These are phyloP conservation scores for Colletotrichum aenigma DNA, from an alignment of 2,329 filamentous ascomycete genomes.

Conservation along the genomic window DNA sequence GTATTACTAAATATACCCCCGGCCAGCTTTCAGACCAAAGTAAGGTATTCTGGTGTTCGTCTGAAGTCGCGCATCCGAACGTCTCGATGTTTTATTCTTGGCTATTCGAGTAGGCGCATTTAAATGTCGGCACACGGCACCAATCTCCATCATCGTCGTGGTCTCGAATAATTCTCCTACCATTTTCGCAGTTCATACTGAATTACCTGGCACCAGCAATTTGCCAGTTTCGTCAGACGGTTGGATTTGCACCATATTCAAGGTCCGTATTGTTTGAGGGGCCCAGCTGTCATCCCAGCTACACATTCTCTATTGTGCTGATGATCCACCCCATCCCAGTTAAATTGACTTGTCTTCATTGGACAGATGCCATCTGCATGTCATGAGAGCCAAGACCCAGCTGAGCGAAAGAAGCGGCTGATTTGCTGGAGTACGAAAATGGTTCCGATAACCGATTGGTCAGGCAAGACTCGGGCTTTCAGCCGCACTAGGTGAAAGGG, in stretches of 20 bases:
- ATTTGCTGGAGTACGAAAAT: neutral
- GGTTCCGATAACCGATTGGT: neutral
- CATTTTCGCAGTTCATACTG: neutral
- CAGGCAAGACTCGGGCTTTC: neutral
- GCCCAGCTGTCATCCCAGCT: neutral
- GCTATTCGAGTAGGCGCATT: neutral
- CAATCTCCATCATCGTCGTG: fast-evolving
- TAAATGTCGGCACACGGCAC: neutral
- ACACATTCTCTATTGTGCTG: neutral
- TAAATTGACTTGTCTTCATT: neutral
- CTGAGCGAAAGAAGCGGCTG: neutral
- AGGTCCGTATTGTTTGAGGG: fast-evolving
- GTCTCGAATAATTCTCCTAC: neutral
- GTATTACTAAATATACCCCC: neutral
- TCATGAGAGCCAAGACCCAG: neutral
- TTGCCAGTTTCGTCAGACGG: neutral
- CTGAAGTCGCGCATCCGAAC: neutral
- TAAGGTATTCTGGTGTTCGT: neutral
- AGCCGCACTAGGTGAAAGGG: neutral
- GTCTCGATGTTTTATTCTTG: neutral
- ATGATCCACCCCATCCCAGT: neutral
- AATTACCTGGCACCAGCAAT: neutral
- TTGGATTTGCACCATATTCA: neutral
- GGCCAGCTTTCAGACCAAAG: neutral
- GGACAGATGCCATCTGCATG: neutral